Conservation (phyloP, 345 rosid species). For the Limnanthes douglasii region DNA sequence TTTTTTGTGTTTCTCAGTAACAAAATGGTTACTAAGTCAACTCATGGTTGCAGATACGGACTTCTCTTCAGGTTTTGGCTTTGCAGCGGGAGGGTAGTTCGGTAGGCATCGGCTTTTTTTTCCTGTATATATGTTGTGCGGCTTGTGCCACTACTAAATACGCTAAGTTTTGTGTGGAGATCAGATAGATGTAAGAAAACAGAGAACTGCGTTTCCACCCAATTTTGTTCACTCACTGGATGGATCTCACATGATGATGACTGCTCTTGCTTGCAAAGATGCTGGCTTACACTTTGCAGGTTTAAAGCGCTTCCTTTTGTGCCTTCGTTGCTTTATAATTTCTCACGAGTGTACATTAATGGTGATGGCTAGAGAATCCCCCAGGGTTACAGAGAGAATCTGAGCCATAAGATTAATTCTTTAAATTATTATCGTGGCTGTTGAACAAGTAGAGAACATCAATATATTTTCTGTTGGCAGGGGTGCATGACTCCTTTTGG, state of each 20-base stretch:
- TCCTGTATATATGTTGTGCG: neutral
- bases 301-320: constrained; percentile 5
- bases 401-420: neutral
- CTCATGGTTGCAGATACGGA: constrained; percentile 63
- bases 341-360: neutral
- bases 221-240: constrained; percentile 96
- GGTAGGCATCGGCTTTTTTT: constrained; percentile 26
- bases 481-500: constrained; percentile 99
- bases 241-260: constrained; percentile 99
- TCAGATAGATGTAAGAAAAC: constrained; percentile 75
- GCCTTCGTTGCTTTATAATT: neutral
- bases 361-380: neutral
- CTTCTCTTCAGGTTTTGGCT: constrained; percentile 87
- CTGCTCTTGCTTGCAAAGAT: constrained; percentile 86
- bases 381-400: neutral
- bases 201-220: constrained; percentile 97
- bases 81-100: constrained; percentile 71
- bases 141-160: neutral
- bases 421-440: neutral
- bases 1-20: too few species aligned
- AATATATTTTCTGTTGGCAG: constrained; percentile 23
- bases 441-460: neutral
- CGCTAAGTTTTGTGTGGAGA: constrained; percentile 1
- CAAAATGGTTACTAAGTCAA: too few species aligned
- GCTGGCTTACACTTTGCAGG: constrained; percentile 94